phyloP scores from a whole-genome alignment of 139 green algal genomes.

The Chlorella sp. region DNA sequence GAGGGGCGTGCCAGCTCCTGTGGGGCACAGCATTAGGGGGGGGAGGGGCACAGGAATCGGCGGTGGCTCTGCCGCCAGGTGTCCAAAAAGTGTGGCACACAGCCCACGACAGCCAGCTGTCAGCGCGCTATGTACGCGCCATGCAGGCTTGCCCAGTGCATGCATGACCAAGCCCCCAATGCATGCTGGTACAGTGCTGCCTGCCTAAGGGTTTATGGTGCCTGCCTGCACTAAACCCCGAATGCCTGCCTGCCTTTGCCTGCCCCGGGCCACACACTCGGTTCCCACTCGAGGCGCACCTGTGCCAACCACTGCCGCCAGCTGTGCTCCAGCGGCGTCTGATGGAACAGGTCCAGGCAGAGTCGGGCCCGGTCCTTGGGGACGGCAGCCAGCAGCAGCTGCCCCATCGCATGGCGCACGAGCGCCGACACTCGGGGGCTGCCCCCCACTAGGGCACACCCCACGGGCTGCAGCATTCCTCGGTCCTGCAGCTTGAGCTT shows the following conservation, averaged over 20 bases:
- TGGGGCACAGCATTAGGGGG: too few species aligned
- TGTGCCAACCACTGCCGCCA: neutral
- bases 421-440: neutral
- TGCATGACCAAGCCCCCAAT: too few species aligned
- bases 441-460: neutral
- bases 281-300: neutral
- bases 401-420: neutral
- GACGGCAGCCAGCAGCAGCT: slow-evolving; percentile 9
- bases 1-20: neutral
- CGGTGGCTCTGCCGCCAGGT: neutral
- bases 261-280: too few species aligned
- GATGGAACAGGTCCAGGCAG: slow-evolving; percentile 24
- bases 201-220: too few species aligned
- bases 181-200: too few species aligned
- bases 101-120: too few species aligned
- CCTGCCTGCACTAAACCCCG: too few species aligned
- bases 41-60: neutral
- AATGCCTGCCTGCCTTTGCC: too few species aligned
- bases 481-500: slow-evolving; percentile 35
- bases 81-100: too few species aligned
- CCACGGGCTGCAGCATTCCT: slow-evolving; percentile 19
- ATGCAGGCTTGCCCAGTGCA: too few species aligned
- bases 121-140: too few species aligned
- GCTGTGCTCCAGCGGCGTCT: neutral
- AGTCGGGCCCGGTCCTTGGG: slow-evolving; percentile 21